Base-by-base conservation (phyloP, 2,329 filamentous ascomycete genomes). In the Aspergillus novoparasiticus region DNA sequence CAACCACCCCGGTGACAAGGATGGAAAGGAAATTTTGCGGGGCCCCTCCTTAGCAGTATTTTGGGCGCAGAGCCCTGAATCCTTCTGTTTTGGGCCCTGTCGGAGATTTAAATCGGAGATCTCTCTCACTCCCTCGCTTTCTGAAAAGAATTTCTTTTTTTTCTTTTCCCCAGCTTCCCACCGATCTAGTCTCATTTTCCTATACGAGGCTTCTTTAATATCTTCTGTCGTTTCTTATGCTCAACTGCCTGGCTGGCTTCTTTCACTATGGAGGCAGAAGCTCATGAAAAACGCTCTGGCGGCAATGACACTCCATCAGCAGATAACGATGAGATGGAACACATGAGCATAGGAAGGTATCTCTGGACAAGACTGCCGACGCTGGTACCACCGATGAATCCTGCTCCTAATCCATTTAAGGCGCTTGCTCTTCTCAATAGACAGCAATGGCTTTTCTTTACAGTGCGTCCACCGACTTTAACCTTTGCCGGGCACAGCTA, bases 361-460 rank as follows among this genome's bases (percentile, higher is more conserved):
- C 70, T 86, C 16, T 78, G 79, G 1, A 87, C 86, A 6, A 81
- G 86, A 21, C 60, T 87, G 21, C 76, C 83, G 0, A 82, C 85
- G 0, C 76, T 88, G 55, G 83, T 83, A 67, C 86, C 86, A n/a
- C 82, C 84, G 0, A 85, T 85, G 81, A 80, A 81, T 60, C 79
- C 79, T 21, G 81, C 84, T 12, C 79, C 81, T 11, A 88, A 87
- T 60, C 86, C 86, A 0, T 80, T 87, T 68, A 79, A 76, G 10
- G 76, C 85, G 0, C 74, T 88, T 26, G 72, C 76, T 21, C 72
- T 85, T 53, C 78, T 87, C 8, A 86, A 84, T 65, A 71, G 71
- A 34, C 82, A 86, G 55, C 84, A 87, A 78, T 87, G 85, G 85
- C 78, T 86, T n/a, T 86, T 86, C 74, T 87, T 86, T 72, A 71